Percentiles rank a stretch among this genome's conserved stretches.
Evolutionary conservation across 768 basidiomycete species (phyloP).

Genomic region (Pleurotus pulmonarius): DNA sequence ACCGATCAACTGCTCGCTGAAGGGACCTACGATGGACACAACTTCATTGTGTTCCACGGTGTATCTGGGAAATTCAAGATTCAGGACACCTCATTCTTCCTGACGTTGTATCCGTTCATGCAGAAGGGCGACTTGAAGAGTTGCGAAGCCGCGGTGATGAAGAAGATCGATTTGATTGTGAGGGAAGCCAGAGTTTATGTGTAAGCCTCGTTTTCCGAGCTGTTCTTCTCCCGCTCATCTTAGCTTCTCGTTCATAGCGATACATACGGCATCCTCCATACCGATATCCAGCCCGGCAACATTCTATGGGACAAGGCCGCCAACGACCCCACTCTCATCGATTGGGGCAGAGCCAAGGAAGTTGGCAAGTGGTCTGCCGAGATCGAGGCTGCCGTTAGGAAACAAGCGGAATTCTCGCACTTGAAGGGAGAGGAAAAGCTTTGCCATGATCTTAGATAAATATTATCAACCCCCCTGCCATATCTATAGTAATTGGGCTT

Average conservation of each 20-base stretch:
- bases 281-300: constrained; percentile 1
- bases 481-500: too few species aligned
- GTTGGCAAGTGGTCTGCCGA: not conserved
- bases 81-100: not conserved
- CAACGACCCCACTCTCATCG: not conserved
- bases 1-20: not conserved
- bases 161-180: not conserved
- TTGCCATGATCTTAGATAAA: not conserved
- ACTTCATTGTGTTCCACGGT: not conserved
- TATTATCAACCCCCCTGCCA: too few species aligned
- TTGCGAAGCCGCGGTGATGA: not conserved
- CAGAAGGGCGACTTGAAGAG: not conserved
- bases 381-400: not conserved
- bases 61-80: not conserved
- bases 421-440: not conserved
- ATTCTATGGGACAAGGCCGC: constrained; percentile 1
- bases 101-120: not conserved
- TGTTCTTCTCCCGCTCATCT: not conserved
- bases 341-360: not conserved
- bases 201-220: not conserved
- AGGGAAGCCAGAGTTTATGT: not conserved
- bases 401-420: not conserved
- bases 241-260: not conserved
- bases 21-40: not conserved
- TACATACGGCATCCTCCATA: not conserved